Percentiles rank a stretch among this genome's conserved stretches.
These are phyloP conservation scores for Aquilaria malaccensis DNA, from an alignment of 345 rosid genomes.

Conservation along the genomic window DNA sequence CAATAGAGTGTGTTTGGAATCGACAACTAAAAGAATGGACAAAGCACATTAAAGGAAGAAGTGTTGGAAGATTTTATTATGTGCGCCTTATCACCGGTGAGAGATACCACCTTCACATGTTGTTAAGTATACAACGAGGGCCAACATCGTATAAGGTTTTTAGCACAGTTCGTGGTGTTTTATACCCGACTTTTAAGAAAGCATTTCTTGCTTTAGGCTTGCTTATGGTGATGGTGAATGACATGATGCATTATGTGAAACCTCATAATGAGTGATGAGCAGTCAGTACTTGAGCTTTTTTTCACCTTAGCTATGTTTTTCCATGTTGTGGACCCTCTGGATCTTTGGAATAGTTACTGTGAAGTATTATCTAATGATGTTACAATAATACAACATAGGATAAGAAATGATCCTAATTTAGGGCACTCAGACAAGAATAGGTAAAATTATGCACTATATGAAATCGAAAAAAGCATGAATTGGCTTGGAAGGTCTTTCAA, in stretches of 20 bases:
- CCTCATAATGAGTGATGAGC: background rate
- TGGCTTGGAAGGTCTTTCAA: background rate
- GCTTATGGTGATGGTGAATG: background rate
- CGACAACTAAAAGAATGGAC: background rate
- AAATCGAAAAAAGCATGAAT: too few relatives aligned
- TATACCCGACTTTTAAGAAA: background rate
- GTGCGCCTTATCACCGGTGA: background rate
- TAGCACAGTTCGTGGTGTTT: background rate
- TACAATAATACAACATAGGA: background rate
- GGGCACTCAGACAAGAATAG: background rate
- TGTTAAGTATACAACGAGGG: background rate
- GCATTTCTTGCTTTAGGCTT: background rate
- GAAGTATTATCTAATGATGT: background rate
- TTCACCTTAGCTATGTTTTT: background rate
- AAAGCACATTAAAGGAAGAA: background rate
- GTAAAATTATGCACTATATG: background rate
- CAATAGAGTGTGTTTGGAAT: background rate
- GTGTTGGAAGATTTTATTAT: background rate
- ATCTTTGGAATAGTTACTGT: background rate
- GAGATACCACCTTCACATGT: background rate
- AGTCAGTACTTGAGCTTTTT: background rate
- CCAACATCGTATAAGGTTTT: background rate
- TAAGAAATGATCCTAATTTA: background rate
- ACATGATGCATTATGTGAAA: background rate
- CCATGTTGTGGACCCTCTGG: background rate